phyloP scores from a whole-genome alignment of 176 grass and related monocot species.

The Avena atlantica region DNA sequence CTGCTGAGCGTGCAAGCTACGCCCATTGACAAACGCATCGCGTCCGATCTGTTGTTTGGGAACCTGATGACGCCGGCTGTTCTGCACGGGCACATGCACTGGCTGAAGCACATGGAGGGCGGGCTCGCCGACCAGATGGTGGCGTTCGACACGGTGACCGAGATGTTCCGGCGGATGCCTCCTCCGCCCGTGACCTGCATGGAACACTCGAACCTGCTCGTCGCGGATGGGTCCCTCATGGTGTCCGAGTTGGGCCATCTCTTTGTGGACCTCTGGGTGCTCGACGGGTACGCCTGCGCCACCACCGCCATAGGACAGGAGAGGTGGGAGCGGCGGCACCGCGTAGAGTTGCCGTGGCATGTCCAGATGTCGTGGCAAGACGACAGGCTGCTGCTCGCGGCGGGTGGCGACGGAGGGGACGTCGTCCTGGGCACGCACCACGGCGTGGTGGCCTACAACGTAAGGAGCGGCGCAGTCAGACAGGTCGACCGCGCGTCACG shows the following conservation, averaged over 20 bases:
- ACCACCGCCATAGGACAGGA: neutral
- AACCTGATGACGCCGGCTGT: neutral
- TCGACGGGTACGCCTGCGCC: neutral
- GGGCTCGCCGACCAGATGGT: neutral
- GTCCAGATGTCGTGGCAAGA: neutral
- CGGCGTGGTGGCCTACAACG: neutral
- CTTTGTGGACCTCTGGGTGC: neutral
- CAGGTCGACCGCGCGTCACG: neutral
- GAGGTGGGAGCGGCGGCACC: conserved; percentile 22
- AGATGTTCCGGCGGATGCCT: neutral
- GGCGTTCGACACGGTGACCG: neutral
- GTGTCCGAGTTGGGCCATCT: neutral
- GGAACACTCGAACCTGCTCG: neutral
- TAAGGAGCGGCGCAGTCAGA: neutral
- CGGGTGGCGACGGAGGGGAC: neutral
- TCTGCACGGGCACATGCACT: neutral
- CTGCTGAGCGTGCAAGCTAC: neutral
- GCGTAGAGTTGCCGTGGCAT: neutral
- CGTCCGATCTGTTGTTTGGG: too few relatives aligned
- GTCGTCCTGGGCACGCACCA: neutral
- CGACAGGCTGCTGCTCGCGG: neutral
- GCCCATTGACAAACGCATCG: neutral
- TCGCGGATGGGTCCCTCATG: neutral
- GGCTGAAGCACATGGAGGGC: conserved; percentile 15
- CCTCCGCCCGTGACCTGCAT: neutral